phyloP scores from a whole-genome alignment of 345 rosid species.

The Mallotus nudiflorus region DNA sequence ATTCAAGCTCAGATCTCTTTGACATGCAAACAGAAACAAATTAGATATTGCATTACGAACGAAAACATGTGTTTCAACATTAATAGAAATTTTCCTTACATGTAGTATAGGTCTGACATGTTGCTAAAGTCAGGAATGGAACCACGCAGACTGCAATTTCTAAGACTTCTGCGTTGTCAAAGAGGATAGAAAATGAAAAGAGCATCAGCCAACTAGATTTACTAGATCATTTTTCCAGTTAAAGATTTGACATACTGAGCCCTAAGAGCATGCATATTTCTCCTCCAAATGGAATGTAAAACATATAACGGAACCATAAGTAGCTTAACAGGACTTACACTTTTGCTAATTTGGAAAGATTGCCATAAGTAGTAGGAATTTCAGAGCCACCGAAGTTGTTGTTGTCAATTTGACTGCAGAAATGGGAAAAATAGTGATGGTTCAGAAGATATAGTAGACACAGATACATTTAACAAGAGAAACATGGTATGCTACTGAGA shows the following conservation, averaged over 20 bases:
- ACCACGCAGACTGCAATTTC: slow-evolving; percentile 79
- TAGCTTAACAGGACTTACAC: slow-evolving; percentile 41
- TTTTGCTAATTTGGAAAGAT: slow-evolving; percentile 54
- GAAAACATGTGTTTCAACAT: neutral
- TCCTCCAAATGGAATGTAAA: slow-evolving; percentile 2
- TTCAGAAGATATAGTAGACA: neutral
- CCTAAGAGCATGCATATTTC: slow-evolving; percentile 1
- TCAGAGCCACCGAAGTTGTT: slow-evolving; percentile 68
- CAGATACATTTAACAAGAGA: neutral
- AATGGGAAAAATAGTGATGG: slow-evolving; percentile 23
- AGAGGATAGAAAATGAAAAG: slow-evolving; percentile 19
- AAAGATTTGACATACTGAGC: neutral
- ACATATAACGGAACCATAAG: neutral
- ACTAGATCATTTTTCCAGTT: neutral
- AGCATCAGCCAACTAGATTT: slow-evolving; percentile 10
- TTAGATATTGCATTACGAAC: neutral
- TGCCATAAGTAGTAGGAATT: slow-evolving; percentile 68
- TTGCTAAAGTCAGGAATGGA: slow-evolving; percentile 71
- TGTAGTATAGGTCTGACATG: slow-evolving; percentile 49
- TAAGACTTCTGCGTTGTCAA: slow-evolving; percentile 70
- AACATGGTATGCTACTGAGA: neutral
- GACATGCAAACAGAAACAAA: slow-evolving; percentile 27
- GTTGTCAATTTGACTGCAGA: slow-evolving; percentile 85
- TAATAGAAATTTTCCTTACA: slow-evolving; percentile 47
- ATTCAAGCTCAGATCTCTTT: slow-evolving; percentile 84